Base-by-base conservation (phyloP, 305 asterid species). In the Fraxinus dipetala region DNA sequence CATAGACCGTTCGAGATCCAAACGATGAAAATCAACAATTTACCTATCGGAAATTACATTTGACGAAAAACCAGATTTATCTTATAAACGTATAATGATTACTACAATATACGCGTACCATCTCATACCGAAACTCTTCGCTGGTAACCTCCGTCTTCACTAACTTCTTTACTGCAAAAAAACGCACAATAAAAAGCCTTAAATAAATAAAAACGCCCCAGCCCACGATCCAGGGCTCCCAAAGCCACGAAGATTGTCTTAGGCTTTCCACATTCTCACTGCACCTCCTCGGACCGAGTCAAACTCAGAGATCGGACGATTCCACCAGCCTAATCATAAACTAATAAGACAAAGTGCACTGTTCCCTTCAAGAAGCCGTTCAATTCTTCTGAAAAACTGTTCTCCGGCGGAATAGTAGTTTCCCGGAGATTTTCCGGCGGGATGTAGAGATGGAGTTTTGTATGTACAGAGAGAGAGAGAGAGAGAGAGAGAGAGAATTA, bases 301-400 rank as follows among this genome's bases (percentile, higher is more conserved):
- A 88, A 86, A 85, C 90, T 83, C 91, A 74, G 85, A 85, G 94
- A 92, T 90, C 96, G 89, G 89, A 83, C 83, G 83, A 81, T 78
- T 85, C 86, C 85, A 85, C 86, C 87, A 80, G 74, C 90, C 86
- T 77, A 80, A 78, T 78, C 84, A 83, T 82, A 72, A 69, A 80
- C 76, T 54, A 84, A 69, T 16, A 82, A 75, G 56, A 85, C 81
- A 72, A 32, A 7, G 73, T 24, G 22, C 75, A 38, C 26, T 59
- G 34, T 36, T 69, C 51, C 30, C 61, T 5, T 36, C 40, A 38
- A 16, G 4, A 26, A 6, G 40, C 79, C 45, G 75, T 78, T 45
- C 16, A 82, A 61, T 73, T 79, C 1, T 28, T 73, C 81, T 75
- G 72, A 28, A 28, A 48, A 59, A 81, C 84, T 84, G 80, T 85